Conservation (phyloP, 495 filamentous ascomycete genomes). For the Podospora conica region DNA sequence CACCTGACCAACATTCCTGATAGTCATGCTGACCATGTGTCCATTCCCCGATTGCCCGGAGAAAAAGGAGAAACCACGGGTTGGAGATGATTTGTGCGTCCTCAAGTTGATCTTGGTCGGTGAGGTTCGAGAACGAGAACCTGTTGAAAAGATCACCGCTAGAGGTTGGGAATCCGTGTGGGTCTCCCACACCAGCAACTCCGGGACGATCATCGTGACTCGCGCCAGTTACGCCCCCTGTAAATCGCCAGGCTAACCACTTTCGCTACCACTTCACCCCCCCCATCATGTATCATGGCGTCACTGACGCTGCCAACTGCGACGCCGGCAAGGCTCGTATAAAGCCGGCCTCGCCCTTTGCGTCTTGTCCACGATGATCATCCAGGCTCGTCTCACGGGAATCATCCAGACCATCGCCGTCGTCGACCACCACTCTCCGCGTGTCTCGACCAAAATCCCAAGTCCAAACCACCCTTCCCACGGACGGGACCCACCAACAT, state of each 20-base stretch:
- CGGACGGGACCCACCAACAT: background rate
- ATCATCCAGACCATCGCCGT: background rate
- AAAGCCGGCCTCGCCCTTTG: background rate
- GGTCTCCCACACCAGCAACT: background rate
- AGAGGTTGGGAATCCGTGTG: background rate
- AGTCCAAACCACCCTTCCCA: background rate
- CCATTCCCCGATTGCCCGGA: background rate
- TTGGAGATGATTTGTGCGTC: background rate
- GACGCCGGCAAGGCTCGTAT: background rate
- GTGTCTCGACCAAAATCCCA: background rate
- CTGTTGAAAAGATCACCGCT: background rate
- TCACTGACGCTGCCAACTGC: slow-evolving; percentile 7
- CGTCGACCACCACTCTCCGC: background rate
- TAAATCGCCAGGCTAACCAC: background rate
- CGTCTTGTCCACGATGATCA: background rate
- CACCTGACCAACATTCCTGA: no score
- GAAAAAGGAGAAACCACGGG: background rate
- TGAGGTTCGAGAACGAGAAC: background rate
- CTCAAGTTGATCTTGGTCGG: background rate
- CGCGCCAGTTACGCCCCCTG: background rate
- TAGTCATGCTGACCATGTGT: no score
- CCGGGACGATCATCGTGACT: slow-evolving; percentile 2
- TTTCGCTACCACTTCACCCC: background rate
- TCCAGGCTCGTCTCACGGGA: background rate
- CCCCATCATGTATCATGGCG: slow-evolving; percentile 23